Percentiles rank a stretch among this genome's conserved stretches.
These are phyloP conservation scores for Tulasnella sp. DNA, from an alignment of 768 basidiomycete genomes.

Conservation along the genomic window DNA sequence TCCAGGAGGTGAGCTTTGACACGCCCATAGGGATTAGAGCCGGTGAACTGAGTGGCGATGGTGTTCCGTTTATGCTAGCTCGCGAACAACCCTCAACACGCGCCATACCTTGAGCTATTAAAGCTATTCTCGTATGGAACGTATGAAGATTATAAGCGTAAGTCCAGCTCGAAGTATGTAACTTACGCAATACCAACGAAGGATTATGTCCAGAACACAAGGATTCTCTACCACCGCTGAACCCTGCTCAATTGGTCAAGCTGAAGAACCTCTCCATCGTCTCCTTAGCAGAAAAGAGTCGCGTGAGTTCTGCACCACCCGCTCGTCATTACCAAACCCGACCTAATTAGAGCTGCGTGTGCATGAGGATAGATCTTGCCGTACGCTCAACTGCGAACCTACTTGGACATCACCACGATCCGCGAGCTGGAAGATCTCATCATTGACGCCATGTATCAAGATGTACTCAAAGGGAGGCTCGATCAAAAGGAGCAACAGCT, in stretches of 20 bases:
- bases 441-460: slow-evolving; percentile 92
- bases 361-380: slow-evolving; percentile 56
- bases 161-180: background rate
- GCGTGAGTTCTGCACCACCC: slow-evolving; percentile 45
- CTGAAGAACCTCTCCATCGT: slow-evolving; percentile 91
- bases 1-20: slow-evolving; percentile 62
- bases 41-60: background rate
- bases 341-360: slow-evolving; percentile 2
- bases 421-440: slow-evolving; percentile 93
- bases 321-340: background rate
- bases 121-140: slow-evolving; percentile 88
- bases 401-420: slow-evolving; percentile 67
- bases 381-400: slow-evolving; percentile 61
- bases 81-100: slow-evolving; percentile 52
- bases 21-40: too few relatives aligned
- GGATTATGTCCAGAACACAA: slow-evolving; percentile 48
- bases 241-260: slow-evolving; percentile 68
- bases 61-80: slow-evolving; percentile 43
- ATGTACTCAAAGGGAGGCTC: slow-evolving; percentile 81
- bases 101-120: slow-evolving; percentile 54
- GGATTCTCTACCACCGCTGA: slow-evolving; percentile 57
- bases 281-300: slow-evolving; percentile 63
- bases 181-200: background rate
- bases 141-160: slow-evolving; percentile 73
- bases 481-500: slow-evolving; percentile 87